These are phyloP conservation scores for Epichloe baconii DNA, from an alignment of 2,329 filamentous ascomycete genomes.

Conservation along the genomic window DNA sequence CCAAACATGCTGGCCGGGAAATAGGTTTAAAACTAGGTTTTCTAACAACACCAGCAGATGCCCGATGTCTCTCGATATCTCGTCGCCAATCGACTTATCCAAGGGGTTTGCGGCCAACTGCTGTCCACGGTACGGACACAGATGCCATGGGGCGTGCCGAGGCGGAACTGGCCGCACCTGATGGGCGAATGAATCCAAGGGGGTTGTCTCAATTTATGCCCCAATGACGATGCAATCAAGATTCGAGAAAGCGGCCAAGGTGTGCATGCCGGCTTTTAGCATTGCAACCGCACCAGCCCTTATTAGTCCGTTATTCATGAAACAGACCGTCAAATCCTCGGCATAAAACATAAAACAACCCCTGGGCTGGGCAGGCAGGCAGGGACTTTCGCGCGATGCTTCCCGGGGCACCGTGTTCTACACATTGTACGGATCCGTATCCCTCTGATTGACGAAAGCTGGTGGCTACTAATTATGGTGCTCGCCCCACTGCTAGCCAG, in stretches of 20 bases:
- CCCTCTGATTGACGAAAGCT: background rate
- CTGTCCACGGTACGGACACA: background rate
- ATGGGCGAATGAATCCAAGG: background rate
- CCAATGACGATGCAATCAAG: background rate
- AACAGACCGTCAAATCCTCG: background rate
- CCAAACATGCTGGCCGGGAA: too few relatives aligned
- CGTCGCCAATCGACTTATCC: background rate
- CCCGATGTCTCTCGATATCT: background rate
- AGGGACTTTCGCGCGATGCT: constrained; percentile 1
- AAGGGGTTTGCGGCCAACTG: background rate
- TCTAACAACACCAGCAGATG: background rate
- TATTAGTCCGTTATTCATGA: too few relatives aligned
- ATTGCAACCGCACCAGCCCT: background rate
- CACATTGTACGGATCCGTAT: too few relatives aligned
- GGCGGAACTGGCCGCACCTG: background rate
- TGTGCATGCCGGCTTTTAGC: background rate
- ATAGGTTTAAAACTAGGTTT: too few relatives aligned
- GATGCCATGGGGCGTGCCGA: background rate
- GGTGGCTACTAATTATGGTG: background rate
- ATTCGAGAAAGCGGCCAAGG: background rate
- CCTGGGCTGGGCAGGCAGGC: background rate
- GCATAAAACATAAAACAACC: background rate
- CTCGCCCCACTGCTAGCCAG: constrained; percentile 1
- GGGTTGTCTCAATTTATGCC: background rate
- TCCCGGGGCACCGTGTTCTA: constrained; percentile 1